Conservation (phyloP, 768 basidiomycete genomes). For the Mycena maculata region DNA sequence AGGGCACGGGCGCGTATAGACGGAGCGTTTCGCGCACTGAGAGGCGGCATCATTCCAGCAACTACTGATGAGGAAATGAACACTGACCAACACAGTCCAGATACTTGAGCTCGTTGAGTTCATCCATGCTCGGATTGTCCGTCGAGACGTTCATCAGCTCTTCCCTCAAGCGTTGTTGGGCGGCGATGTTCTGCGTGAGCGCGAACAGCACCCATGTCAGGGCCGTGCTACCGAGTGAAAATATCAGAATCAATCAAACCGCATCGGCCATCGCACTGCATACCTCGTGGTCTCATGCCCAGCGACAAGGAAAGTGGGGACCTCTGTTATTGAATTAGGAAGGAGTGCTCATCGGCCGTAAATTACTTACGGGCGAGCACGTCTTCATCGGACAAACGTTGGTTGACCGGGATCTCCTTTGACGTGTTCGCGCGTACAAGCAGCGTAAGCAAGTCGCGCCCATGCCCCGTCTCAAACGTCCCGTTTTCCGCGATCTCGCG, state of each 20-base stretch:
- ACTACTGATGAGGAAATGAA: not conserved
- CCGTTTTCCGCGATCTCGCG: constrained; percentile 42
- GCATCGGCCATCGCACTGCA: too few species aligned
- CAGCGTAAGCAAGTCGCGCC: constrained; percentile 67
- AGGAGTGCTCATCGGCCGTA: not conserved
- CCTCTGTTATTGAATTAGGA: constrained; percentile 50
- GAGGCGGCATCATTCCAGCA: not conserved
- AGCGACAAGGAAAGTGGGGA: constrained; percentile 69
- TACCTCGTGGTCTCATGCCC: constrained; percentile 71
- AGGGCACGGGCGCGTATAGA: constrained; percentile 7
- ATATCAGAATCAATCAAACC: not conserved
- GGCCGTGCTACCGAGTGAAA: constrained; percentile 47
- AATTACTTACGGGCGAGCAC: constrained; percentile 61
- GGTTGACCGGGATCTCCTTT: constrained; percentile 63
- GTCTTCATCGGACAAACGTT: constrained; percentile 70
- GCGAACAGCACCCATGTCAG: constrained; percentile 71
- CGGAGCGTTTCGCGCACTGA: constrained; percentile 13
- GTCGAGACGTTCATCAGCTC: constrained; percentile 65
- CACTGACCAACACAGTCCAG: constrained; percentile 56
- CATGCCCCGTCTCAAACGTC: constrained; percentile 45
- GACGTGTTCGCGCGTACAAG: constrained; percentile 74
- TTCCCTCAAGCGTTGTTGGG: constrained; percentile 67
- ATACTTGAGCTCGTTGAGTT: constrained; percentile 72
- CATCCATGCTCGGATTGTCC: constrained; percentile 75
- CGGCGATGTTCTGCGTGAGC: constrained; percentile 57